phyloP scores from a whole-genome alignment of 371 early-diverging fungal species.

The Mucor lusitanicus region DNA sequence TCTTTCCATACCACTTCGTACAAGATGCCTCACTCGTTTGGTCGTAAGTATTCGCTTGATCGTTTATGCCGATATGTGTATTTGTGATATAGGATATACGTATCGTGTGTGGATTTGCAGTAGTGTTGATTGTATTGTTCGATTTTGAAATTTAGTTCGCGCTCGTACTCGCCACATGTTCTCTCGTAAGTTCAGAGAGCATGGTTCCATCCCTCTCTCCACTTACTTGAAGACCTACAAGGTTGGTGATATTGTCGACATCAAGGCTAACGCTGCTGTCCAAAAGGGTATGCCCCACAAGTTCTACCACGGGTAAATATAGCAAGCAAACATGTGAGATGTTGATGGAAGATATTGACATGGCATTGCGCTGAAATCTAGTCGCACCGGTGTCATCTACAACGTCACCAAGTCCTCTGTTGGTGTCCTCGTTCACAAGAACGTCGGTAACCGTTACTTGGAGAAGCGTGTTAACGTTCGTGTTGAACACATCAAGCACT shows the following conservation, averaged over 20 bases:
- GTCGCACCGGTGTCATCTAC: slow-evolving; percentile 97
- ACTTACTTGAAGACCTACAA: slow-evolving; percentile 98
- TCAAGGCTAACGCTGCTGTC: slow-evolving; percentile 90
- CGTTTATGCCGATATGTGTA: background rate
- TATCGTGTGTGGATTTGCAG: background rate
- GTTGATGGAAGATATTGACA: background rate
- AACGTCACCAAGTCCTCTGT: slow-evolving; percentile 98
- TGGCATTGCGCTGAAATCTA: slow-evolving; percentile 20
- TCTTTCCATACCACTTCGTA: slow-evolving; percentile 30
- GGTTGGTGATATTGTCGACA: slow-evolving; percentile 99
- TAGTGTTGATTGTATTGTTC: background rate
- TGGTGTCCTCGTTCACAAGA: slow-evolving; percentile 98
- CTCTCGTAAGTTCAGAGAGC: slow-evolving; percentile 95
- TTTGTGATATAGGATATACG: background rate
- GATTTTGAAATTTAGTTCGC: slow-evolving; percentile 57
- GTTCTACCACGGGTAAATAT: slow-evolving; percentile 97
- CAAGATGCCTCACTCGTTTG: slow-evolving; percentile 94
- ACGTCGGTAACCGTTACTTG: slow-evolving; percentile 96
- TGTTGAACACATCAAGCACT: slow-evolving; percentile 99
- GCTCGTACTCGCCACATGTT: slow-evolving; percentile 99
- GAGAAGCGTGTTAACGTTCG: slow-evolving; percentile 99
- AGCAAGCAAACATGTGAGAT: background rate
- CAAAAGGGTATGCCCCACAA: slow-evolving; percentile 99
- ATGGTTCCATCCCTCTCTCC: slow-evolving; percentile 91
- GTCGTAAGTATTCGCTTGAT: slow-evolving; percentile 56